Conservation (phyloP, 202 grass and related monocot genomes). For the Schoenoplectus tabernaemontani region DNA sequence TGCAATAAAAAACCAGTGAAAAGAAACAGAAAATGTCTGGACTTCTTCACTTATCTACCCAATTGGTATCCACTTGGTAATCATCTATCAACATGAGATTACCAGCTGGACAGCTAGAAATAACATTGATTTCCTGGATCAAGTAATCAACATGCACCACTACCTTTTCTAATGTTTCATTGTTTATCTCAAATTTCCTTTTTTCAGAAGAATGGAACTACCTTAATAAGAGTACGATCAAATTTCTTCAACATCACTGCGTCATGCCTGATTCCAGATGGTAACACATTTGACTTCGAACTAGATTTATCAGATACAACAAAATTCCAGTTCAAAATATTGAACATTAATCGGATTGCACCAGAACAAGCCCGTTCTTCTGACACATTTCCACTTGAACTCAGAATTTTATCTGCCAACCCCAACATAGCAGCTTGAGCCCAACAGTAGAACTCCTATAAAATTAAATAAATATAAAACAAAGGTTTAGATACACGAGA, state of each 20-base stretch:
- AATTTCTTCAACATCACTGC: constrained; percentile 79
- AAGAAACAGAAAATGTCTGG: neutral
- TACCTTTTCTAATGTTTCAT: neutral
- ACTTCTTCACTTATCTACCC: neutral
- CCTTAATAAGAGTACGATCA: constrained; percentile 76
- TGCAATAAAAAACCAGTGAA: neutral
- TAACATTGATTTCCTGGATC: neutral
- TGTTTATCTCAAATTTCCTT: neutral
- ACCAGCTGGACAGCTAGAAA: neutral
- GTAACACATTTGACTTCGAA: constrained; percentile 40
- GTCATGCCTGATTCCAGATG: constrained; percentile 71
- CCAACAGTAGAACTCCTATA: constrained; percentile 94
- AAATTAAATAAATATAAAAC: constrained; percentile 28
- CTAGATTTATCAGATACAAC: constrained; percentile 37
- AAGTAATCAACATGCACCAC: neutral
- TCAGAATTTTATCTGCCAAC: constrained; percentile 59
- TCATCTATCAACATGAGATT: neutral
- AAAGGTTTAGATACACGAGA: constrained; percentile 21
- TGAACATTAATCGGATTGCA: constrained; percentile 75
- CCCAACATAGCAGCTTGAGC: constrained; percentile 71
- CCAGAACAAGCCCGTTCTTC: constrained; percentile 77
- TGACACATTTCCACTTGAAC: constrained; percentile 39
- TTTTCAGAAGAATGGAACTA: constrained; percentile 19
- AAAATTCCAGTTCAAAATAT: constrained; percentile 94
- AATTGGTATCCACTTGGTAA: neutral